Conservation (phyloP, 2,329 filamentous ascomycete genomes). For the Parascedosporium putredinis region DNA sequence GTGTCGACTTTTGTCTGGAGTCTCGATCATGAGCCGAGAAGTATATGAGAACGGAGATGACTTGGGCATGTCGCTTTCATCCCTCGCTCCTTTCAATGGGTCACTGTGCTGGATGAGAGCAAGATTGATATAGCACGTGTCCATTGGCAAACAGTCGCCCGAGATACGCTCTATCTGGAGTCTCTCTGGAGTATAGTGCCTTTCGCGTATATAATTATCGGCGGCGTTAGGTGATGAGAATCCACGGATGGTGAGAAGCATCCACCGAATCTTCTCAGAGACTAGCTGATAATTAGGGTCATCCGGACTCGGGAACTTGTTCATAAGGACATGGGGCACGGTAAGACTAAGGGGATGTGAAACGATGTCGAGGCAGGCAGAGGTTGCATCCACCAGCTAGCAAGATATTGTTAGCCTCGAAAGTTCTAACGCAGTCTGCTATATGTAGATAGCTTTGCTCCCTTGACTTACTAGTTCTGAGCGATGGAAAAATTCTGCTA, state of each 20-base stretch:
- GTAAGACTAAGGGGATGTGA: conserved; percentile 14
- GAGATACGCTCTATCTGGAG: conserved; percentile 25
- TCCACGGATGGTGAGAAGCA: conserved; percentile 13
- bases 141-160: conserved; percentile 21
- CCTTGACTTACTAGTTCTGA: conserved; percentile 11
- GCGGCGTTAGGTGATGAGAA: conserved; percentile 10
- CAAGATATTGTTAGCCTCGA: not conserved
- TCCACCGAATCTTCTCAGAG: conserved; percentile 12
- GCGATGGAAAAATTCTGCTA: conserved; percentile 9
- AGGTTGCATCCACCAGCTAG: conserved; percentile 16
- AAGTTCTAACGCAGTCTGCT: not conserved
- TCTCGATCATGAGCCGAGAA: conserved; percentile 13
- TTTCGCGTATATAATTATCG: conserved; percentile 15
- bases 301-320: conserved; percentile 16
- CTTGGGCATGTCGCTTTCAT: conserved; percentile 6
- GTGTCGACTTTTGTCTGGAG: not conserved
- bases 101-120: conserved; percentile 19
- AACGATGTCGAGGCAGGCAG: conserved; percentile 17
- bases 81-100: not conserved
- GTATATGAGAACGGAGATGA: conserved; percentile 18
- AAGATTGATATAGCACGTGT: conserved; percentile 30
- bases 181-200: conserved; percentile 14
- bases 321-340: conserved; percentile 16
- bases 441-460: not conserved
- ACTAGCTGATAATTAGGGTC: conserved; percentile 13